These are phyloP conservation scores for Diplodia seriata DNA, from an alignment of 2,329 filamentous ascomycete genomes.

Conservation along the genomic window DNA sequence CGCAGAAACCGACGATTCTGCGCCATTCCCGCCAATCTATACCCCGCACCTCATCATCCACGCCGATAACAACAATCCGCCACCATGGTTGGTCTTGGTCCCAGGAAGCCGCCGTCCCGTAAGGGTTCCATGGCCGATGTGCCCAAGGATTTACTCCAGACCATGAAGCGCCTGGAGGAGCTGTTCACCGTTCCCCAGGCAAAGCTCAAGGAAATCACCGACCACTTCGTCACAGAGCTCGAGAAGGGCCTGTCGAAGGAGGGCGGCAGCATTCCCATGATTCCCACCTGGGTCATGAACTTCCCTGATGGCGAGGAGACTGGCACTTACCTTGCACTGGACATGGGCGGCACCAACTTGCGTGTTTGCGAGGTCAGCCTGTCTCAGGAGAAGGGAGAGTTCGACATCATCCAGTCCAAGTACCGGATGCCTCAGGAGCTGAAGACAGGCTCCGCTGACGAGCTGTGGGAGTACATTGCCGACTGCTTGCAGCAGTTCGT, in stretches of 20 bases:
- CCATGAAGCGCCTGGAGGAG: slow-evolving; percentile 85
- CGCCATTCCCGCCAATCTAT: neutral
- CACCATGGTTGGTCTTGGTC: slow-evolving; percentile 70
- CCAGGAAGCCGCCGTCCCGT: slow-evolving; percentile 70
- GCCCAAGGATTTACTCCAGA: slow-evolving; percentile 79
- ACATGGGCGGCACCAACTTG: slow-evolving; percentile 96
- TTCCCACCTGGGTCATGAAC: slow-evolving; percentile 94
- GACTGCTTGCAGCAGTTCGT: slow-evolving; percentile 93
- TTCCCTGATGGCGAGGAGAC: slow-evolving; percentile 87
- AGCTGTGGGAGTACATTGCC: slow-evolving; percentile 94
- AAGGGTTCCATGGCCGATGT: slow-evolving; percentile 93
- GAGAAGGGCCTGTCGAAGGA: slow-evolving; percentile 86
- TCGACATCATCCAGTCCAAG: slow-evolving; percentile 95
- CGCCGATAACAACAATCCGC: slow-evolving; percentile 34
- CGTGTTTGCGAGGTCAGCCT: slow-evolving; percentile 93
- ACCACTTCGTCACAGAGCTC: slow-evolving; percentile 88
- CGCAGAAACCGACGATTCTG: slow-evolving; percentile 9
- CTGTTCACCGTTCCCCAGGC: slow-evolving; percentile 77
- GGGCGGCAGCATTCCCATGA: slow-evolving; percentile 97
- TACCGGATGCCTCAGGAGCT: slow-evolving; percentile 95
- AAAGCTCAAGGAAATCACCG: slow-evolving; percentile 88
- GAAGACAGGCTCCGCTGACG: slow-evolving; percentile 82
- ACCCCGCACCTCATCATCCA: slow-evolving; percentile 1
- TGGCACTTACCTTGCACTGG: slow-evolving; percentile 86
- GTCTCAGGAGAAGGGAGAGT: slow-evolving; percentile 86